Percentiles rank a stretch among this genome's conserved stretches.
Evolutionary conservation across 2,329 filamentous ascomycete species (phyloP).

Genomic region (Talaromyces pinophilus): DNA sequence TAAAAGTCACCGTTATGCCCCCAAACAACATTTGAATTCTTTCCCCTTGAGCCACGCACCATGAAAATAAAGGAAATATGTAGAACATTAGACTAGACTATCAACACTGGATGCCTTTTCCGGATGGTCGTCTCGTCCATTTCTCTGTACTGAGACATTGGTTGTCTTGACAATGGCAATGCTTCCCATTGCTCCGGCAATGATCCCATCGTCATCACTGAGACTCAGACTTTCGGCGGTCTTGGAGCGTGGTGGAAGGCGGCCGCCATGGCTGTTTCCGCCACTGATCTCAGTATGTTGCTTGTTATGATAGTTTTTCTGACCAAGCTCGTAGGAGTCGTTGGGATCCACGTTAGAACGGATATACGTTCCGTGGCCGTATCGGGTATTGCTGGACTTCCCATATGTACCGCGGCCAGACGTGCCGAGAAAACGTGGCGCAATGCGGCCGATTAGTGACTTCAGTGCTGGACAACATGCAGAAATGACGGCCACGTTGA

Average conservation of each 20-base stretch:
- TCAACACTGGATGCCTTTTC: conserved; percentile 10
- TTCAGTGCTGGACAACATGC: conserved; percentile 35
- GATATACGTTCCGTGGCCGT: conserved; percentile 1
- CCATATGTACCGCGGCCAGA: conserved; percentile 17
- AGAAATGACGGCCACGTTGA: conserved; percentile 34
- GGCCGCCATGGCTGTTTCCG: neutral
- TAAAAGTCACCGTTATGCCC: neutral
- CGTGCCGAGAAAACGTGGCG: conserved; percentile 17
- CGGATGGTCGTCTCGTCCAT: neutral
- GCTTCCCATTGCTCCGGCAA: conserved; percentile 9
- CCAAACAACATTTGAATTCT: neutral
- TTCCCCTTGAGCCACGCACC: neutral
- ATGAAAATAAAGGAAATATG: neutral
- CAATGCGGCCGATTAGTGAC: conserved; percentile 21
- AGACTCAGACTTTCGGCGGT: conserved; percentile 11
- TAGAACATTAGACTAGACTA: neutral
- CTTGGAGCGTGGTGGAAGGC: conserved; percentile 3
- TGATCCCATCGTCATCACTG: conserved; percentile 11
- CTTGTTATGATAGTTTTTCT: conserved; percentile 4
- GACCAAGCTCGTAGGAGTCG: conserved; percentile 8
- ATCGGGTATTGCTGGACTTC: conserved; percentile 10
- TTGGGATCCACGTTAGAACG: conserved; percentile 8
- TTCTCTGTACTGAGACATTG: conserved; percentile 1
- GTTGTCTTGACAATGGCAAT: conserved; percentile 14
- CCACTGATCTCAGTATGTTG: conserved; percentile 3